Conservation (phyloP, 1,284 basidiomycete species). For the Neonothopanus nambi region DNA sequence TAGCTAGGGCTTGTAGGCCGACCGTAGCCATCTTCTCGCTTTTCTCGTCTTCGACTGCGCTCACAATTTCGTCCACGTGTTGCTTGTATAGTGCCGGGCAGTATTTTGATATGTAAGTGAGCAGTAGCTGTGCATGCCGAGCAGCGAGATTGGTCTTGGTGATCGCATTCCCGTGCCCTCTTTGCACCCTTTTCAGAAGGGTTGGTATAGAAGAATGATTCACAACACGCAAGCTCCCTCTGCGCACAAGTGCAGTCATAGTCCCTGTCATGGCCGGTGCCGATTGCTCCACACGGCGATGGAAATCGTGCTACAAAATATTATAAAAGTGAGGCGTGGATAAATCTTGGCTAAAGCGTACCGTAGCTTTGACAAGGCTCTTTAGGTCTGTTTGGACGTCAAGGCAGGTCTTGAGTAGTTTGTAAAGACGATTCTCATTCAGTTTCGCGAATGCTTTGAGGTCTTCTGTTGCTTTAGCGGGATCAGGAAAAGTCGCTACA, state of each 20-base stretch:
- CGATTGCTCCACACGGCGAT: conserved; percentile 73
- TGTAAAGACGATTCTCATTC: conserved; percentile 87
- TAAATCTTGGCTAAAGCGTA: conserved; percentile 33
- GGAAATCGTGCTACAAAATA: conserved; percentile 67
- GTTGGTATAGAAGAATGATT: conserved; percentile 87
- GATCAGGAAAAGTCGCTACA: conserved; percentile 64
- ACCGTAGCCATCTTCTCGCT: conserved; percentile 65
- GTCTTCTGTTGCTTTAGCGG: conserved; percentile 76
- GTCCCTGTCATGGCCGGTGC: conserved; percentile 65
- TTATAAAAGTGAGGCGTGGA: neutral
- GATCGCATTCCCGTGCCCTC: conserved; percentile 36
- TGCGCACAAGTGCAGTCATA: conserved; percentile 73
- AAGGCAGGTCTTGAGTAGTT: conserved; percentile 78
- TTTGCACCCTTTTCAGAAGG: conserved; percentile 68
- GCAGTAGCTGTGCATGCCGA: conserved; percentile 48
- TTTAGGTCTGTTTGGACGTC: conserved; percentile 86
- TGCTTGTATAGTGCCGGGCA: conserved; percentile 73
- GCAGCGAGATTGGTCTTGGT: conserved; percentile 38
- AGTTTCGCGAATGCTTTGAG: conserved; percentile 82
- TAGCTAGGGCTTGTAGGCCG: conserved; percentile 75
- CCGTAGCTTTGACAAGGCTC: conserved; percentile 75
- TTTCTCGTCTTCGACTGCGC: conserved; percentile 29
- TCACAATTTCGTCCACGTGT: neutral
- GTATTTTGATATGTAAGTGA: conserved; percentile 76
- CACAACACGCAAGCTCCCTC: conserved; percentile 71